Evolutionary conservation across 2,329 filamentous ascomycete species (phyloP).

Genomic region (Trichoderma sp.): DNA sequence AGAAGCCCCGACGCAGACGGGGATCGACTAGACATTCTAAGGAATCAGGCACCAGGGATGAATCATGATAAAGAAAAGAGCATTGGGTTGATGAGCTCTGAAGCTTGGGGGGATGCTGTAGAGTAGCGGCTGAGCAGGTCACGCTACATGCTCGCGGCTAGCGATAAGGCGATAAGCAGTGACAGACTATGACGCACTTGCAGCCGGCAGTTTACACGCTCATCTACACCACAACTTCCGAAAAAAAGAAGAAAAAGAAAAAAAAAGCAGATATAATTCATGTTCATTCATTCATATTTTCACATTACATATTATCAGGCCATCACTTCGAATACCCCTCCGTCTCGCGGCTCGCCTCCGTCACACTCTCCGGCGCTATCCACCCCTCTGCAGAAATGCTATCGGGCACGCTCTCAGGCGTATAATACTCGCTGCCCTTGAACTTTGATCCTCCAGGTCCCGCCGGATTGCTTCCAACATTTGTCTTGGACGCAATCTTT

Average conservation of each 20-base stretch:
- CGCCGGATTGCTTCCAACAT: constrained; percentile 41
- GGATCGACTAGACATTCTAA: constrained; percentile 41
- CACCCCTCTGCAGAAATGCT: constrained; percentile 46
- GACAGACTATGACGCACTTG: constrained; percentile 13
- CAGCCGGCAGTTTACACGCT: background rate
- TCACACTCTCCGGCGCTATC: constrained; percentile 45
- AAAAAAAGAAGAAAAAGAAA: too few relatives aligned
- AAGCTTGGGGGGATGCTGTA: background rate
- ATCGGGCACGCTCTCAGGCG: constrained; percentile 45
- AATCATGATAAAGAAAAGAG: background rate
- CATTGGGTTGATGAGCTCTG: background rate
- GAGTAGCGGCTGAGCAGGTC: constrained; percentile 11
- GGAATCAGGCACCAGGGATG: too few relatives aligned
- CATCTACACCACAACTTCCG: background rate
- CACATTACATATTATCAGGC: background rate
- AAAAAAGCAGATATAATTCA: background rate
- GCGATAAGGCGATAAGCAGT: constrained; percentile 20
- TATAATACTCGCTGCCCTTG: constrained; percentile 46
- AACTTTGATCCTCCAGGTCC: constrained; percentile 43
- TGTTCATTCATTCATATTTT: background rate
- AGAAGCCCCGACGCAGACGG: constrained; percentile 50
- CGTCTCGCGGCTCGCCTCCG: constrained; percentile 39
- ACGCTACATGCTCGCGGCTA: background rate
- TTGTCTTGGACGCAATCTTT: constrained; percentile 41
- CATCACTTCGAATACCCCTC: constrained; percentile 27